phyloP scores from a whole-genome alignment of 2,329 filamentous ascomycete species.

The Fusarium nurragi region DNA sequence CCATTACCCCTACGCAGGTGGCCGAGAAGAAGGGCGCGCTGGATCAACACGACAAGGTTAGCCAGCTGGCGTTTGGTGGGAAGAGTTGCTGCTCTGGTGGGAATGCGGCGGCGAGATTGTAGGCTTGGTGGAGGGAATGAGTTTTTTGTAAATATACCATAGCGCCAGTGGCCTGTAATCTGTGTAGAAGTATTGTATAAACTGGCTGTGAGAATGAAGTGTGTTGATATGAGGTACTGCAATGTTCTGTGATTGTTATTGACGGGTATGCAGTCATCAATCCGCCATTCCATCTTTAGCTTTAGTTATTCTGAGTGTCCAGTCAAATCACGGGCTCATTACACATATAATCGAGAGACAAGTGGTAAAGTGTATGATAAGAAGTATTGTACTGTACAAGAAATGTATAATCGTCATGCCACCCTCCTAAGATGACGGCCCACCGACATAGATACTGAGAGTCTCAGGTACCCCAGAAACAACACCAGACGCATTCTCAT shows the following conservation, averaged over 20 bases:
- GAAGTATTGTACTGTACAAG: background rate
- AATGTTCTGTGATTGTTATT: too few relatives aligned
- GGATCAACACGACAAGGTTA: constrained; percentile 38
- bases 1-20: constrained; percentile 45
- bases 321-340: too few relatives aligned
- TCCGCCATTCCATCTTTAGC: too few relatives aligned
- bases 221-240: background rate
- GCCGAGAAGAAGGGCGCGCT: constrained; percentile 36
- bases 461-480: constrained; percentile 42
- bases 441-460: constrained; percentile 45
- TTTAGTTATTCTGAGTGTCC: too few relatives aligned
- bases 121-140: background rate
- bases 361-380: too few relatives aligned
- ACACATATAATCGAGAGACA: too few relatives aligned
- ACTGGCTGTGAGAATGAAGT: accelerated
- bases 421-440: constrained; percentile 9
- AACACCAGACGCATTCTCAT: constrained; percentile 59
- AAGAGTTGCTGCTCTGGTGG: constrained; percentile 31
- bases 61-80: constrained; percentile 41
- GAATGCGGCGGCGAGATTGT: constrained; percentile 28
- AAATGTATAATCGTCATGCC: background rate
- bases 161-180: constrained; percentile 2
- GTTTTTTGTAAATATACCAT: constrained; percentile 1
- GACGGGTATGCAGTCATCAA: too few relatives aligned
- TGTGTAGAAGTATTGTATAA: background rate